phyloP scores from a whole-genome alignment of 108 stramenopile genomes.

The Skeletonema costatum region DNA sequence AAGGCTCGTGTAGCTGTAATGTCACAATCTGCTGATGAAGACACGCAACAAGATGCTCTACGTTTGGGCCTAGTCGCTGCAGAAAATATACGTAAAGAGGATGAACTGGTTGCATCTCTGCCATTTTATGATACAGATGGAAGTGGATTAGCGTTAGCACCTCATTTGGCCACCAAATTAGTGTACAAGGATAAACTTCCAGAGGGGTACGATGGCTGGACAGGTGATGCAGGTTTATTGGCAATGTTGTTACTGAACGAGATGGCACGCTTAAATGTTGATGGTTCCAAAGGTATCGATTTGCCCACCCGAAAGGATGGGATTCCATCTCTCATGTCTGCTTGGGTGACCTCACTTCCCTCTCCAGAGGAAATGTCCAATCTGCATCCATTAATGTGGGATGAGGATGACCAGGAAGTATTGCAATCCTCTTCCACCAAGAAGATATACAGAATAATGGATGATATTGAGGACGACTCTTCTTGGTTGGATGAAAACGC shows the following conservation, averaged over 20 bases:
- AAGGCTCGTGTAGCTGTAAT: conserved; percentile 27
- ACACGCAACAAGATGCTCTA: background rate
- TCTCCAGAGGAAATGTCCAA: conserved; percentile 55
- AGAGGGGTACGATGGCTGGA: conserved; percentile 83
- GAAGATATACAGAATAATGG: conserved; percentile 77
- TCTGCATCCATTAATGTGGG: conserved; percentile 75
- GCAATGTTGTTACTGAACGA: conserved; percentile 79
- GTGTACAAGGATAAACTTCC: conserved; percentile 61
- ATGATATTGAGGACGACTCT: conserved; percentile 87
- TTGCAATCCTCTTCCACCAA: conserved; percentile 77
- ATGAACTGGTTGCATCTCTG: conserved; percentile 54
- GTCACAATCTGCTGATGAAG: background rate
- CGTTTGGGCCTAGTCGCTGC: conserved; percentile 80
- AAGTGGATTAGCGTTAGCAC: conserved; percentile 49
- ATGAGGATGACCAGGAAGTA: conserved; percentile 80
- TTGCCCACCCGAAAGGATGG: conserved; percentile 42
- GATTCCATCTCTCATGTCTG: conserved; percentile 56
- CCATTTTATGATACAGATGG: conserved; percentile 62
- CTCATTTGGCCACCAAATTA: conserved; percentile 52
- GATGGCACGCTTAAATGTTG: conserved; percentile 50
- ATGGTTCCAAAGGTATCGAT: conserved; percentile 22
- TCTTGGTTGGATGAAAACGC: conserved; percentile 69
- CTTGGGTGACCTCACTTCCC: conserved; percentile 69
- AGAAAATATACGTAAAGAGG: conserved; percentile 38
- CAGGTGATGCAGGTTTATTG: conserved; percentile 79